Conservation (phyloP, 768 basidiomycete genomes). For the Strobilomyces confusus region DNA sequence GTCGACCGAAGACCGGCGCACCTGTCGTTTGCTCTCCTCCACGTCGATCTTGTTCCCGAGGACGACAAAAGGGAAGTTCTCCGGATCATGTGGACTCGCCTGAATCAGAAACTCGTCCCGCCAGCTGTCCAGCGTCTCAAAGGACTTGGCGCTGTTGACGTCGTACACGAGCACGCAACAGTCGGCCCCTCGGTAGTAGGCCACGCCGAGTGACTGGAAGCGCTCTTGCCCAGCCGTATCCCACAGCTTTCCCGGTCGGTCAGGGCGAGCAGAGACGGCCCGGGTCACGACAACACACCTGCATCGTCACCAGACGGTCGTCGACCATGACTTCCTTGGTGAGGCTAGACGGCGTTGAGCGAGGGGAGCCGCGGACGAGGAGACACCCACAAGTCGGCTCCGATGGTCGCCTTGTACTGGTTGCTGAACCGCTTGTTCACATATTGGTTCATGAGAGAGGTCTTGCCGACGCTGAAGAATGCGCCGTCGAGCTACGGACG, state of each 20-base stretch:
- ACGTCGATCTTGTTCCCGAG: constrained; percentile 99
- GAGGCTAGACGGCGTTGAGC: constrained; percentile 47
- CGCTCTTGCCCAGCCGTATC: constrained; percentile 99
- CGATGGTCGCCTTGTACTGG: constrained; percentile 99
- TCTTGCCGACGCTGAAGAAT: constrained; percentile 87
- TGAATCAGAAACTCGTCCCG: constrained; percentile 99
- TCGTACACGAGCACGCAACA: constrained; percentile 99
- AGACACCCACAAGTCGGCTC: constrained; percentile 84
- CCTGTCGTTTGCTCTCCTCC: constrained; percentile 97
- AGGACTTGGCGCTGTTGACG: constrained; percentile 97
- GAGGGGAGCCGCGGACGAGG: constrained; percentile 7
- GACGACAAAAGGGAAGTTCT: constrained; percentile 99
- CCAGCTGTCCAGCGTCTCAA: constrained; percentile 99
- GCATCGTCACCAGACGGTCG: constrained; percentile 97
- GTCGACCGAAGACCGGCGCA: constrained; percentile 30
- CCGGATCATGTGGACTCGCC: constrained; percentile 97
- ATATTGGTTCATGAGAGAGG: constrained; percentile 99
- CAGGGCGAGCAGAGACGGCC: neutral
- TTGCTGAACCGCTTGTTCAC: constrained; percentile 99
- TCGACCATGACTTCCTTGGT: constrained; percentile 99
- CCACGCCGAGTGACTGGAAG: constrained; percentile 98
- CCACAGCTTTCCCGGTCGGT: constrained; percentile 73
- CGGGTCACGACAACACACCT: constrained; percentile 49
- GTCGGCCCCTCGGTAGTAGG: constrained; percentile 98
- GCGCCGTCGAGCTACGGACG: constrained; percentile 8